Evolutionary conservation across 73 alveolate species (phyloP).

Genomic region (Tetrahymena thermophila): DNA sequence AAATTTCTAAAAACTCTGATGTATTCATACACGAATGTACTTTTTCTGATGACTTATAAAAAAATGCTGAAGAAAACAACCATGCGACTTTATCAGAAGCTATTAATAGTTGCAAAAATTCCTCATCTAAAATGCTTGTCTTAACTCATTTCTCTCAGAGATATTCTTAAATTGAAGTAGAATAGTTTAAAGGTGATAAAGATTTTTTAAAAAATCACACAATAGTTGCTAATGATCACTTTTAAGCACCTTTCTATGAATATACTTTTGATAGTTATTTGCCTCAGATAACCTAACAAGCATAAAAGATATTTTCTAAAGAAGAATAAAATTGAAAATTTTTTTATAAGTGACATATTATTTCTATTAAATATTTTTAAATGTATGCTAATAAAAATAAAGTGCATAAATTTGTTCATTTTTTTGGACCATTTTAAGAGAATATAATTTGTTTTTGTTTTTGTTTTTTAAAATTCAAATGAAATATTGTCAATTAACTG

Average conservation of each 20-base stretch:
- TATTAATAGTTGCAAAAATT: constrained; percentile 65
- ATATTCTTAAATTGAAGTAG: constrained; percentile 40
- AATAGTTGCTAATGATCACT: neutral
- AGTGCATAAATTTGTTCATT: too few species aligned
- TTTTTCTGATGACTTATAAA: constrained; percentile 72
- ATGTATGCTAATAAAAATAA: too few species aligned
- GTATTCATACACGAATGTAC: constrained; percentile 97
- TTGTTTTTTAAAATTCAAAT: too few species aligned
- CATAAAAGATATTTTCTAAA: neutral
- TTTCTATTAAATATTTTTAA: too few species aligned
- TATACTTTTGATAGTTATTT: neutral
- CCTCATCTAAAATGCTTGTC: constrained; percentile 71
- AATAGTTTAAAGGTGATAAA: neutral
- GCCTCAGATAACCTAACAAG: neutral
- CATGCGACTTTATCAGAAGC: constrained; percentile 94
- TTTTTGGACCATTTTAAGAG: too few species aligned
- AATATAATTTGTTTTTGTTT: too few species aligned
- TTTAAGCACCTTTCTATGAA: neutral
- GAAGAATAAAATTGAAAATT: neutral
- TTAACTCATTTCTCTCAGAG: constrained; percentile 96
- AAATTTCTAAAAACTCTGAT: constrained; percentile 73
- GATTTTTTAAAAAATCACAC: neutral
- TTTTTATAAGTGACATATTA: neutral
- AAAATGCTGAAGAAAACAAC: constrained; percentile 84
- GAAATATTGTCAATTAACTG: too few species aligned